These are phyloP conservation scores for Linnemannia elongata DNA, from an alignment of 192 early-diverging fungal species.

Conservation along the genomic window DNA sequence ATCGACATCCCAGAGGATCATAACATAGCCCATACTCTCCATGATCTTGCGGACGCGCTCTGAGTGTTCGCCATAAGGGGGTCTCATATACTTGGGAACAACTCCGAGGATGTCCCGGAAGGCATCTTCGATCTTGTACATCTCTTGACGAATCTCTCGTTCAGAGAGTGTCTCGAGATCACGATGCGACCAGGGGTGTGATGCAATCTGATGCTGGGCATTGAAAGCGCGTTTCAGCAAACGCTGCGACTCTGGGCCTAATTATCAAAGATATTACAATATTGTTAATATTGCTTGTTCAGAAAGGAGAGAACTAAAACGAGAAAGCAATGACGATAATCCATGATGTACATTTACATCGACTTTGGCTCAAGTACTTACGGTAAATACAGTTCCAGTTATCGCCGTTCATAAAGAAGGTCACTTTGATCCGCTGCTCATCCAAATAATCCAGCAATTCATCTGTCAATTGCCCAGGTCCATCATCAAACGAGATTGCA, in stretches of 20 bases:
- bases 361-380: conserved; percentile 45
- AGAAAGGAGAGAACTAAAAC: too few relatives aligned
- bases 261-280: neutral
- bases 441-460: conserved; percentile 68
- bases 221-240: conserved; percentile 39
- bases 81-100: conserved; percentile 69
- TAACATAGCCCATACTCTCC: conserved; percentile 37
- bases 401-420: conserved; percentile 77
- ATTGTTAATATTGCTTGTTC: neutral
- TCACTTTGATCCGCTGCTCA: conserved; percentile 67
- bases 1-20: conserved; percentile 59
- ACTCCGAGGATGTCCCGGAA: conserved; percentile 67
- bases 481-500: conserved; percentile 79
- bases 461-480: conserved; percentile 67
- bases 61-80: conserved; percentile 63
- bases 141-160: conserved; percentile 62
- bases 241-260: conserved; percentile 38
- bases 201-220: conserved; percentile 72
- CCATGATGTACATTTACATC: too few relatives aligned
- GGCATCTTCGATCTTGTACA: conserved; percentile 63
- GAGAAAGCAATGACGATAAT: too few relatives aligned
- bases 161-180: conserved; percentile 56
- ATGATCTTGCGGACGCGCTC: conserved; percentile 34
- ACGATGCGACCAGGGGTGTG: conserved; percentile 70
- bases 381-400: conserved; percentile 58